Conservation (phyloP, 495 filamentous ascomycete genomes). For the Neurospora tetrasperma region DNA sequence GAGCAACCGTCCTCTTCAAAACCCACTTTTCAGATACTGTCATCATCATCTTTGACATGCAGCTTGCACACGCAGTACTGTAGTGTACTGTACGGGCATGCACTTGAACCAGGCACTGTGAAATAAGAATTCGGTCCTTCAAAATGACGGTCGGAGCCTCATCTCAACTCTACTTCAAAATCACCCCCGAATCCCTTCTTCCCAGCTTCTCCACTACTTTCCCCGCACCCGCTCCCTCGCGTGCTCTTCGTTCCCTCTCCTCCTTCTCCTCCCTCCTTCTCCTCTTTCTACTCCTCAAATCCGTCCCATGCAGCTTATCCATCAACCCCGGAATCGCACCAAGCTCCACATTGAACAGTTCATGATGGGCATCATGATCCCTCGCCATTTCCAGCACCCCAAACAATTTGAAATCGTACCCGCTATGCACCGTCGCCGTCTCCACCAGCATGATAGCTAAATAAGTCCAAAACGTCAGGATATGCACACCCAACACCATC, state of each 20-base stretch:
- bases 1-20: neutral
- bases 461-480: conserved; percentile 44
- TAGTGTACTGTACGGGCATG: neutral
- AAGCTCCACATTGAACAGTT: conserved; percentile 32
- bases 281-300: conserved; percentile 12
- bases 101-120: neutral
- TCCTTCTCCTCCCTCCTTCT: conserved; percentile 7
- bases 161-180: neutral
- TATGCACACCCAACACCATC: conserved; percentile 34
- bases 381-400: conserved; percentile 25
- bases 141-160: too few relatives aligned
- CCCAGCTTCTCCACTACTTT: neutral
- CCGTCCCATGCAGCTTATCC: conserved; percentile 37
- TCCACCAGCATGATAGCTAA: conserved; percentile 37
- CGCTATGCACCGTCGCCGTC: conserved; percentile 44
- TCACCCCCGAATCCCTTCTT: neutral
- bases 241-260: neutral
- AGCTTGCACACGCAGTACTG: neutral
- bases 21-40: neutral
- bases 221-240: neutral
- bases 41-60: neutral
- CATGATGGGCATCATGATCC: conserved; percentile 46
- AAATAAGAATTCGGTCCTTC: neutral
- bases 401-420: conserved; percentile 36
- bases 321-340: conserved; percentile 26